Conservation (phyloP, 192 early-diverging fungal genomes). For the Backusella morwellensis region DNA sequence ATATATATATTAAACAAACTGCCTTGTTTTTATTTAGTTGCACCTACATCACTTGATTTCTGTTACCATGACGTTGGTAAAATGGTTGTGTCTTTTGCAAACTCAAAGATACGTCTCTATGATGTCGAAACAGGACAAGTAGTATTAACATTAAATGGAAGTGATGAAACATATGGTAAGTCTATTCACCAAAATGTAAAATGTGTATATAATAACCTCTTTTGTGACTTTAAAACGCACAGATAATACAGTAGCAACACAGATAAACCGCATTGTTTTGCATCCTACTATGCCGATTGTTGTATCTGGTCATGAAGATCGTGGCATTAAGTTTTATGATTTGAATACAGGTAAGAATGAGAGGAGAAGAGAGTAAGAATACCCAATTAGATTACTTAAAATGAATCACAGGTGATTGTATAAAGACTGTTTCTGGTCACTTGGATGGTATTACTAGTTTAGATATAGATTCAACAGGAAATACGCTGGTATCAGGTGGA, state of each 20-base stretch:
- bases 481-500: slow-evolving; percentile 63
- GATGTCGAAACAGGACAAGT: slow-evolving; percentile 75
- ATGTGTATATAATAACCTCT: not conserved
- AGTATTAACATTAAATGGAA: slow-evolving; percentile 51
- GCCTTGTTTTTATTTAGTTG: slow-evolving; percentile 7
- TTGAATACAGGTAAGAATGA: slow-evolving; percentile 57
- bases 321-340: slow-evolving; percentile 74
- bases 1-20: not conserved
- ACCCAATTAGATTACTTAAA: not conserved
- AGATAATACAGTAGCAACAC: slow-evolving; percentile 65
- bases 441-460: slow-evolving; percentile 65
- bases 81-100: slow-evolving; percentile 63
- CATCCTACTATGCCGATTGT: slow-evolving; percentile 75
- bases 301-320: slow-evolving; percentile 77
- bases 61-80: slow-evolving; percentile 53
- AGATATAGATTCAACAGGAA: slow-evolving; percentile 62
- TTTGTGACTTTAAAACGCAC: not conserved
- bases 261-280: slow-evolving; percentile 71
- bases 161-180: slow-evolving; percentile 63
- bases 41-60: slow-evolving; percentile 73
- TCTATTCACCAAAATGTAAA: not conserved
- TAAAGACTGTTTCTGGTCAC: slow-evolving; percentile 64
- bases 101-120: slow-evolving; percentile 65
- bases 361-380: not conserved
- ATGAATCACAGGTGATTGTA: slow-evolving; percentile 51